Evolutionary conservation across 1,139 yeast genomes (phyloP).

Genomic region (Nakaseomyces delphensis): DNA sequence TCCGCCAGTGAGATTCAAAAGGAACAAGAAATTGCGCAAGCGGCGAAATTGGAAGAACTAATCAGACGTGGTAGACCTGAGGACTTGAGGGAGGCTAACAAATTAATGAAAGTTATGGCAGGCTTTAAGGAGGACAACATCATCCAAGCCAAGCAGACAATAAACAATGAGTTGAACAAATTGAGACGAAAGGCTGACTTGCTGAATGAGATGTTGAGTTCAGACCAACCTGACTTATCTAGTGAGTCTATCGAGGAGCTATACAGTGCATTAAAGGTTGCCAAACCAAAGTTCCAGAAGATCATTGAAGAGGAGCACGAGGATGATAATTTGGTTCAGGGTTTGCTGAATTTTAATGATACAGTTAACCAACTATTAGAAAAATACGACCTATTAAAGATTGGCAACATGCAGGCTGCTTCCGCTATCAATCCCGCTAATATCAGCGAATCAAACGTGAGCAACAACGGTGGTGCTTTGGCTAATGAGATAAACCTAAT

Average conservation of each 20-base stretch:
- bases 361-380: conserved; percentile 59
- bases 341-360: conserved; percentile 65
- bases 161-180: conserved; percentile 77
- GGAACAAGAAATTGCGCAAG: conserved; percentile 87
- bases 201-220: conserved; percentile 76
- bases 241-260: conserved; percentile 74
- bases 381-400: conserved; percentile 57
- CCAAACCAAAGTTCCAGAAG: conserved; percentile 81
- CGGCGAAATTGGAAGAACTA: conserved; percentile 91
- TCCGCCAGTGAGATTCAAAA: conserved; percentile 83
- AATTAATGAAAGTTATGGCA: conserved; percentile 95
- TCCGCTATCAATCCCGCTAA: conserved; percentile 40
- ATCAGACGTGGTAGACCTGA: conserved; percentile 93
- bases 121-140: conserved; percentile 81
- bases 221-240: conserved; percentile 45
- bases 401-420: conserved; percentile 57
- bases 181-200: conserved; percentile 83
- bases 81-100: conserved; percentile 92
- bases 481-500: conserved; percentile 51
- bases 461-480: conserved; percentile 33
- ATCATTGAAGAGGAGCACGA: conserved; percentile 70
- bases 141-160: conserved; percentile 62
- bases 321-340: conserved; percentile 58
- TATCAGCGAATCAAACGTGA: conserved; percentile 18
- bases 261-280: conserved; percentile 66